Percentiles rank a stretch among this genome's conserved stretches.
Evolutionary conservation across 306 rosid genomes (phyloP).

Genomic region (Aeschynomene evenia): DNA sequence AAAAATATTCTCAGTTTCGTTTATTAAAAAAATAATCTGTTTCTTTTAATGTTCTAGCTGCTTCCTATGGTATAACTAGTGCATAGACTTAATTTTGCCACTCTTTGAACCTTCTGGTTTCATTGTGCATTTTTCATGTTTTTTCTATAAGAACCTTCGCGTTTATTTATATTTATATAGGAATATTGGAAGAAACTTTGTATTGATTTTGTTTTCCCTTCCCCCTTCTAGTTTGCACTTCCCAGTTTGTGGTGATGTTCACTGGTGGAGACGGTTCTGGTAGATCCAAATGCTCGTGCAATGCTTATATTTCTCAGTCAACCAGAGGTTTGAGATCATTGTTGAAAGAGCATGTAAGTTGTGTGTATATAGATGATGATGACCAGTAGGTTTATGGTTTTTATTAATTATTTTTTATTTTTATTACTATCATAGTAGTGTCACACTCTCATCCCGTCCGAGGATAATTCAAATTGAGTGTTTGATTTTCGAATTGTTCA

Average conservation of each 20-base stretch:
- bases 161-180: background rate
- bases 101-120: slow-evolving; percentile 4
- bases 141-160: background rate
- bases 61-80: slow-evolving; percentile 5
- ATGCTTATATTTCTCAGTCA: slow-evolving; percentile 79
- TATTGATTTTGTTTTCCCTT: background rate
- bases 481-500: background rate
- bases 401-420: background rate
- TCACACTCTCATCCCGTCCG: background rate
- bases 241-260: slow-evolving; percentile 90
- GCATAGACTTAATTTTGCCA: slow-evolving; percentile 13
- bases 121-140: slow-evolving; percentile 1
- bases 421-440: background rate
- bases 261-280: slow-evolving; percentile 54
- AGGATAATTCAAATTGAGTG: background rate
- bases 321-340: slow-evolving; percentile 77
- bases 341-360: slow-evolving; percentile 78
- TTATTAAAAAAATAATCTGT: background rate
- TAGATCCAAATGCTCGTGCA: slow-evolving; percentile 52
- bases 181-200: slow-evolving; percentile 18
- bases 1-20: slow-evolving; percentile 12
- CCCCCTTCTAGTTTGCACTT: slow-evolving; percentile 61
- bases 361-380: background rate
- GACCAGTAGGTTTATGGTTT: background rate
- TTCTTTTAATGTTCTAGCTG: slow-evolving; percentile 13